Evolutionary conservation across 1,284 basidiomycete genomes (phyloP).

Genomic region (Exobasidium cylindrosporum): DNA sequence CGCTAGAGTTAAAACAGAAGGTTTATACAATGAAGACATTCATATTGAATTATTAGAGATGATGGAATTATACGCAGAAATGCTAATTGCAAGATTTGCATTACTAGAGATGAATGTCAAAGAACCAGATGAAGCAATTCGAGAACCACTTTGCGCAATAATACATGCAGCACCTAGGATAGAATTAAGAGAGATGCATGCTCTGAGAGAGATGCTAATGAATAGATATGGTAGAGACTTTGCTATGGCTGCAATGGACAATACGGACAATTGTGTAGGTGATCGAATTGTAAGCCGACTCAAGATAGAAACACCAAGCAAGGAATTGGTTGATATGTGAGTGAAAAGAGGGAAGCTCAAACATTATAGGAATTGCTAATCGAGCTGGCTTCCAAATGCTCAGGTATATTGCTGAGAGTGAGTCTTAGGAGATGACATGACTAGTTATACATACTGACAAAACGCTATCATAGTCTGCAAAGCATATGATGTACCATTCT

Average conservation of each 20-base stretch:
- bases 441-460: neutral
- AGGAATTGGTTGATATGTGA: constrained; percentile 69
- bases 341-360: neutral
- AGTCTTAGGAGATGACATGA: neutral
- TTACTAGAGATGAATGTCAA: constrained; percentile 74
- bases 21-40: constrained; percentile 81
- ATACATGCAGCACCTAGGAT: constrained; percentile 87
- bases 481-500: constrained; percentile 41
- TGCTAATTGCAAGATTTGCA: constrained; percentile 86
- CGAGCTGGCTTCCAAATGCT: too few species aligned
- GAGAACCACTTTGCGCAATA: constrained; percentile 71
- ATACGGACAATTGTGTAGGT: constrained; percentile 72
- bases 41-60: constrained; percentile 66
- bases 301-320: constrained; percentile 66
- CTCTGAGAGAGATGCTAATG: constrained; percentile 87
- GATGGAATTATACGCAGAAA: constrained; percentile 87
- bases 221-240: constrained; percentile 87
- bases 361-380: too few species aligned
- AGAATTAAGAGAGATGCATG: constrained; percentile 71
- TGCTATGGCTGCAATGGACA: constrained; percentile 74
- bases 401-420: constrained; percentile 26
- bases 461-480: constrained; percentile 31
- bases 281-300: constrained; percentile 75
- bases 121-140: constrained; percentile 78
- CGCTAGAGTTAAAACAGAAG: constrained; percentile 74